A percentile compares a stretch with the other conserved stretches of the same genome.
These are phyloP conservation scores for Cercospora beticola DNA, from an alignment of 2,329 filamentous ascomycete species.

Conservation along the genomic window DNA sequence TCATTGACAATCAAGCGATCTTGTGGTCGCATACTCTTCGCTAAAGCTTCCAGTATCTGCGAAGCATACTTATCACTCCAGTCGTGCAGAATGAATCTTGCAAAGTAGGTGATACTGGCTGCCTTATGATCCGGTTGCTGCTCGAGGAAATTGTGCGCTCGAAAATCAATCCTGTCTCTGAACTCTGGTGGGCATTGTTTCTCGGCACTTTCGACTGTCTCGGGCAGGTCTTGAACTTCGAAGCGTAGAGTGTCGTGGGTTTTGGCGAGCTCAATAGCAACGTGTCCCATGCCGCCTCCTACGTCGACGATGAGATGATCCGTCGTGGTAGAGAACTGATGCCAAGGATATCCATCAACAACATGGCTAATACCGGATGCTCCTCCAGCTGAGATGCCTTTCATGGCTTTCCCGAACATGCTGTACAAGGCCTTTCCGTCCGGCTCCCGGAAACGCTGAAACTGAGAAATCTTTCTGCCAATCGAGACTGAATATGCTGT, in stretches of 20 bases:
- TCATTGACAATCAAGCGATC: not conserved
- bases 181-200: not conserved
- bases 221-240: not conserved
- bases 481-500: not conserved
- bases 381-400: not conserved
- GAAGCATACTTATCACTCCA: slow-evolving; percentile 13
- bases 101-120: not conserved
- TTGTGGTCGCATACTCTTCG: not conserved
- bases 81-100: slow-evolving; percentile 8
- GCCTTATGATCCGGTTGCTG: not conserved
- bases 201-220: not conserved
- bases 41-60: not conserved
- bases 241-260: not conserved
- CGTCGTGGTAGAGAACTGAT: not conserved
- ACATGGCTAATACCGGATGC: not conserved
- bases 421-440: not conserved
- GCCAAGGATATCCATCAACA: not conserved
- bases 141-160: not conserved
- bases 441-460: not conserved
- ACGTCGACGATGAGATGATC: not conserved
- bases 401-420: not conserved
- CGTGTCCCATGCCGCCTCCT: not conserved
- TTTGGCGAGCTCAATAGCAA: not conserved
- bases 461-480: not conserved
- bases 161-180: not conserved